Evolutionary conservation across 208 protist species (phyloP).

Genomic region (Wallacemonas sp.): DNA sequence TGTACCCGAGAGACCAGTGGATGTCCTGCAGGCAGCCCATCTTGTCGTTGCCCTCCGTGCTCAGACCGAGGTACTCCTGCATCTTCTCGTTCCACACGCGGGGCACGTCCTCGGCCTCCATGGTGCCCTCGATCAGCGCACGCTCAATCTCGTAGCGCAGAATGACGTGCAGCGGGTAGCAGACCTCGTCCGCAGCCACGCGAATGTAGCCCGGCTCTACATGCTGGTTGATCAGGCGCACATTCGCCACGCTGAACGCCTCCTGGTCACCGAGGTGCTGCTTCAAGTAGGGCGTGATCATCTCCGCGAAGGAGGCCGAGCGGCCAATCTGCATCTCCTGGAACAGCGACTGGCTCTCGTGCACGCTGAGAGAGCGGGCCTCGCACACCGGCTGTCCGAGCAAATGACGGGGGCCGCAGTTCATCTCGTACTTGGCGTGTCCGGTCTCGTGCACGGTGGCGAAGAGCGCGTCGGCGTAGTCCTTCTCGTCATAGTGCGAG

Average conservation of each 20-base stretch:
- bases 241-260: slow-evolving; percentile 42
- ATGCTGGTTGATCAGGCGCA: slow-evolving; percentile 30
- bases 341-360: slow-evolving; percentile 77
- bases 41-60: slow-evolving; percentile 52
- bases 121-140: slow-evolving; percentile 57
- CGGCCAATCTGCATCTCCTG: slow-evolving; percentile 60
- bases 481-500: slow-evolving; percentile 42
- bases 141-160: slow-evolving; percentile 74
- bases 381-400: slow-evolving; percentile 33
- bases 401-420: slow-evolving; percentile 38
- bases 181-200: slow-evolving; percentile 72
- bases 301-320: slow-evolving; percentile 45
- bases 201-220: slow-evolving; percentile 63
- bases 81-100: slow-evolving; percentile 65
- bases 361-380: slow-evolving; percentile 52
- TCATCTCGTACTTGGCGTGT: slow-evolving; percentile 72
- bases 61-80: slow-evolving; percentile 63
- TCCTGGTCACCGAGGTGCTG: slow-evolving; percentile 44
- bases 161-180: slow-evolving; percentile 79
- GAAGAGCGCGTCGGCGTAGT: slow-evolving; percentile 36
- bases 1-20: slow-evolving; percentile 56
- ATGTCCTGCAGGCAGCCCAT: slow-evolving; percentile 73
- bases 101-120: slow-evolving; percentile 57
- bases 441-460: slow-evolving; percentile 66
- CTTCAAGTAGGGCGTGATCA: slow-evolving; percentile 31